Evolutionary conservation across 345 rosid genomes (phyloP).

Genomic region (Fremontodendron californicum): DNA sequence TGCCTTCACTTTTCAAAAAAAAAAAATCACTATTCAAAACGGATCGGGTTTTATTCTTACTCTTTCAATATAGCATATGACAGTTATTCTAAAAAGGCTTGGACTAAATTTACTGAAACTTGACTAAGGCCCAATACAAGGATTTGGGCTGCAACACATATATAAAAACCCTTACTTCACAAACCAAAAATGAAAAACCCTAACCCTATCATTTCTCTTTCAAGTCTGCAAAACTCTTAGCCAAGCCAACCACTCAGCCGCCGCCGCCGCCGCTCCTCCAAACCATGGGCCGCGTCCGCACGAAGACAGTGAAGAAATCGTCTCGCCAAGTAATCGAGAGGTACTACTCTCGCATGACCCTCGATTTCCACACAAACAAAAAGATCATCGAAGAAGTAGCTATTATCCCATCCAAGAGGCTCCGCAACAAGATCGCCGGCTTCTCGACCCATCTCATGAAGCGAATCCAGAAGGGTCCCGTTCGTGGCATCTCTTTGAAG

Average conservation of each 20-base stretch:
- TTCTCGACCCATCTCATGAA: slow-evolving; percentile 49
- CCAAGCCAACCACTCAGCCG: background rate
- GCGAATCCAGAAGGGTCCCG: slow-evolving; percentile 82
- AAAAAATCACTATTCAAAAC: too few relatives aligned
- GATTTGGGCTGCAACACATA: too few relatives aligned
- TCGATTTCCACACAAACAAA: slow-evolving; percentile 88
- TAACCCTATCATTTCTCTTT: background rate
- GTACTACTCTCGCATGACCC: slow-evolving; percentile 81
- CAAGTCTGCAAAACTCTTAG: background rate
- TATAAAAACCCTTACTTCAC: background rate
- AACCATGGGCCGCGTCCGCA: slow-evolving; percentile 78
- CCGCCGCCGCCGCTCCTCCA: background rate
- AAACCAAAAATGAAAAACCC: background rate
- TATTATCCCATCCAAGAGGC: slow-evolving; percentile 74
- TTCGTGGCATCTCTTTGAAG: slow-evolving; percentile 81
- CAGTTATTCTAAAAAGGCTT: too few relatives aligned
- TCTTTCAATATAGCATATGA: too few relatives aligned
- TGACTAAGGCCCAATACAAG: too few relatives aligned
- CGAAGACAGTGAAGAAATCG: slow-evolving; percentile 86
- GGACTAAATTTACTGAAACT: too few relatives aligned
- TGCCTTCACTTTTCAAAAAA: too few relatives aligned
- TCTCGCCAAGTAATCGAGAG: slow-evolving; percentile 86
- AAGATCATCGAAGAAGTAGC: slow-evolving; percentile 83
- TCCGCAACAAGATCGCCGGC: slow-evolving; percentile 91
- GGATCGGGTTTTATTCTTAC: too few relatives aligned